A percentile compares a stretch with the other conserved stretches of the same genome.
These are phyloP conservation scores for Incumbomyces lentus DNA, from an alignment of 2,329 filamentous ascomycete species.

Conservation along the genomic window DNA sequence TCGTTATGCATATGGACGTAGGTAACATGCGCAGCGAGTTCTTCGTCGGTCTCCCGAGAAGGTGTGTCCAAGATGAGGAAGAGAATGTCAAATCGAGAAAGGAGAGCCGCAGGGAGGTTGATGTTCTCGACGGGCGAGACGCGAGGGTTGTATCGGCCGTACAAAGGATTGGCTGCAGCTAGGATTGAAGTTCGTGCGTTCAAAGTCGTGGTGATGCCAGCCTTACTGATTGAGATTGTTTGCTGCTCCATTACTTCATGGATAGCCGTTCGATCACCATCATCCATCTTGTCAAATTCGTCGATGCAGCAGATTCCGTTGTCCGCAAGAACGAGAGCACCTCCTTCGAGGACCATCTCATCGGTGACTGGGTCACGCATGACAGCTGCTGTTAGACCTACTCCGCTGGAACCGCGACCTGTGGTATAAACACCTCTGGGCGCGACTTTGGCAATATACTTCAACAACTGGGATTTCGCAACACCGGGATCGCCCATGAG, in stretches of 20 bases:
- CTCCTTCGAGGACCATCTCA: constrained; percentile 70
- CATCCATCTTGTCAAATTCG: constrained; percentile 80
- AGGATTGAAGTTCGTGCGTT: constrained; percentile 95
- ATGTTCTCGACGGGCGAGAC: constrained; percentile 98
- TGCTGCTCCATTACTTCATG: constrained; percentile 87
- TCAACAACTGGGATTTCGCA: constrained; percentile 94
- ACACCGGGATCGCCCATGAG: constrained; percentile 99
- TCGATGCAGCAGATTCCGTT: constrained; percentile 78
- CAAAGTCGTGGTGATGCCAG: constrained; percentile 90
- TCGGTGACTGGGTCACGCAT: constrained; percentile 71
- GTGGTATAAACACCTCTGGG: constrained; percentile 82
- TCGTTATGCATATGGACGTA: constrained; percentile 95
- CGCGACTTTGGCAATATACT: constrained; percentile 97
- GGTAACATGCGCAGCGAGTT: constrained; percentile 89
- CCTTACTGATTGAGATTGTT: constrained; percentile 76
- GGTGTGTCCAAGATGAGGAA: constrained; percentile 96
- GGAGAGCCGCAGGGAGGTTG: constrained; percentile 90
- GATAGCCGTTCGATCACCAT: constrained; percentile 65
- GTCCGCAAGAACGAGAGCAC: constrained; percentile 67
- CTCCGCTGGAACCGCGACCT: constrained; percentile 69
- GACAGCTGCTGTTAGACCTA: constrained; percentile 71
- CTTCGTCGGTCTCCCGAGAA: constrained; percentile 76
- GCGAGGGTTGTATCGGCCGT: constrained; percentile 94
- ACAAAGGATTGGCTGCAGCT: constrained; percentile 91
- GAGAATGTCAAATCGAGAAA: constrained; percentile 93